phyloP scores from a whole-genome alignment of 306 rosid species.

The Lathyrus oleraceus region DNA sequence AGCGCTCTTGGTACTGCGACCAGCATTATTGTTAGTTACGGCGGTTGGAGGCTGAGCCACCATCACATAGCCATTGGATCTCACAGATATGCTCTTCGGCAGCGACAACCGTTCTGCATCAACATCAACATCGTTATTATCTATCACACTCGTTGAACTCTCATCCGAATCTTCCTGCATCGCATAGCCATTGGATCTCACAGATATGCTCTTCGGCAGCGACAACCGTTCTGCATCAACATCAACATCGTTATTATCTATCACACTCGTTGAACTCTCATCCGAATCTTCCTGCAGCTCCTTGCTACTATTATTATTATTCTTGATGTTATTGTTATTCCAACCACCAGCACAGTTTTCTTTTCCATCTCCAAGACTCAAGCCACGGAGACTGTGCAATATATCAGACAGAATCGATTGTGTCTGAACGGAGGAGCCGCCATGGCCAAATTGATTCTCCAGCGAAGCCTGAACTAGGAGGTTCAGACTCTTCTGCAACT shows the following conservation, averaged over 20 bases:
- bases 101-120: constrained; percentile 63
- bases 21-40: constrained; percentile 37
- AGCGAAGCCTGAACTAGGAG: constrained; percentile 62
- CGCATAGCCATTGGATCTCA: constrained; percentile 80
- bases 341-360: constrained; percentile 49
- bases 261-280: constrained; percentile 67
- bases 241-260: constrained; percentile 49
- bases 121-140: constrained; percentile 42
- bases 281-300: constrained; percentile 45
- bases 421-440: constrained; percentile 39
- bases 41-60: constrained; percentile 40
- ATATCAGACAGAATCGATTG: constrained; percentile 43
- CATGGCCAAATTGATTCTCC: constrained; percentile 38
- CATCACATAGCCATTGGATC: constrained; percentile 81
- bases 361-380: constrained; percentile 43
- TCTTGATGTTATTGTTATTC: constrained; percentile 37
- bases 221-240: constrained; percentile 55
- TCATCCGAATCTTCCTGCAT: constrained; percentile 57
- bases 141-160: constrained; percentile 69
- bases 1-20: constrained; percentile 47
- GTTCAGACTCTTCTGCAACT: constrained; percentile 68
- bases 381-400: constrained; percentile 39
- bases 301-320: constrained; percentile 14
- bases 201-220: constrained; percentile 93
- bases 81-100: constrained; percentile 93